Evolutionary conservation across 495 filamentous ascomycete genomes (phyloP).

Genomic region (Wilcoxina mikolae): DNA sequence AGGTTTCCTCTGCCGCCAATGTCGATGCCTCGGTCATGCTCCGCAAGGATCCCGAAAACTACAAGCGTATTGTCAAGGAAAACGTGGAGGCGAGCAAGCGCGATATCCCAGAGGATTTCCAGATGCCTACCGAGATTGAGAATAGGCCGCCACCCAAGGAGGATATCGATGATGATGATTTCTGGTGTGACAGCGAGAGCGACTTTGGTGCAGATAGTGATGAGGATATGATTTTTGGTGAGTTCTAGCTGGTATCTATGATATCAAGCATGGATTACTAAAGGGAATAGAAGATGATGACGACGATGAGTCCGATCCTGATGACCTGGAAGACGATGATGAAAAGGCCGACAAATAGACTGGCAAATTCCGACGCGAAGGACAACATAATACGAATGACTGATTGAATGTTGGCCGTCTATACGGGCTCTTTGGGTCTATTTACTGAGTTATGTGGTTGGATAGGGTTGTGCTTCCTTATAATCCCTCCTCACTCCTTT

Average conservation of each 20-base stretch:
- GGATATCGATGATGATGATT: constrained; percentile 55
- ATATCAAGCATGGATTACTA: background rate
- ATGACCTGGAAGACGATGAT: constrained; percentile 22
- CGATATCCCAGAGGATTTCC: constrained; percentile 67
- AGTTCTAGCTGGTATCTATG: constrained; percentile 10
- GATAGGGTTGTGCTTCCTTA: no score
- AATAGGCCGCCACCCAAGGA: constrained; percentile 47
- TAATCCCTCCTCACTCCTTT: no score
- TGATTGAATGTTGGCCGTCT: no score
- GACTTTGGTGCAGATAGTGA: constrained; percentile 63
- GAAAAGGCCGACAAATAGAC: constrained; percentile 7
- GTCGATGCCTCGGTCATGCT: constrained; percentile 84
- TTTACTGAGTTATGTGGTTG: no score
- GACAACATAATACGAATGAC: no score
- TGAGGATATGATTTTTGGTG: constrained; percentile 37
- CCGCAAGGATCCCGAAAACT: constrained; percentile 51
- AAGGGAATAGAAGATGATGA: constrained; percentile 16
- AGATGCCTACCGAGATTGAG: constrained; percentile 62
- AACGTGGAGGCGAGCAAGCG: constrained; percentile 58
- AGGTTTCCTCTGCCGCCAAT: constrained; percentile 84
- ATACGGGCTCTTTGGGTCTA: no score
- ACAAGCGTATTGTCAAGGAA: constrained; percentile 51
- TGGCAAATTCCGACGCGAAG: background rate
- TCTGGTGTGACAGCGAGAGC: constrained; percentile 72
- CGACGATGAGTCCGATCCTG: constrained; percentile 26